Evolutionary conservation across 306 rosid species (phyloP), one percentile per base, ranked within the genome.

Genomic region (Sesbania bispinosa): DNA sequence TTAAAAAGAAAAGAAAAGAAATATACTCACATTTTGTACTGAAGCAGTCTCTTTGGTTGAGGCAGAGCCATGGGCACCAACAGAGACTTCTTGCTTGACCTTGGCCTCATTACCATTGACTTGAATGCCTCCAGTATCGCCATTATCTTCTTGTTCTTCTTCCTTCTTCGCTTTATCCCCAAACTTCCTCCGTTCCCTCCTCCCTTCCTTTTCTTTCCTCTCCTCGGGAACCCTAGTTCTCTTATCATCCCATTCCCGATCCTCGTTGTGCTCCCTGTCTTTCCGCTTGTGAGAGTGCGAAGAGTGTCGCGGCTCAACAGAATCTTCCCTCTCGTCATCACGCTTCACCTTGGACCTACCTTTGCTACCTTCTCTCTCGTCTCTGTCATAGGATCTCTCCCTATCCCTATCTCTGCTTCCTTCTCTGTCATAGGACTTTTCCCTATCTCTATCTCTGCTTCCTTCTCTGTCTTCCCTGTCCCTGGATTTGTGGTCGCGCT

Each of bases 261-360:
- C 88, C 78, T 83, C 88, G 46, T 84, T 82, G 60, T 71, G 82
- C 7, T 83, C 96, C 78, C 97, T 90, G 57, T 84, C 96, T 74
- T 93, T 90, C 81, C 98, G 83, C 87, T 93, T 93, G 21, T 77
- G 82, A 59, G 85, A 74, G 59, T 81, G 79, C 20, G 68, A 51
- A 0, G 88, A 65, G 80, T 74, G 84, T 10, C 82, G 82, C 21
- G 65, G 79, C 79, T 87, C 89, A 62, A 13, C 64, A 26, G 79
- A 74, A 19, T 78, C 86, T 55, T 82, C 88, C 55, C 70, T 65
- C 55, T 63, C 86, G 3, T 41, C 71, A 26, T 63, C 85, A 18
- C 61, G 78, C 71, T 76, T 85, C 62, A 10, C 73, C 76, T 62
- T 86, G 7, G 82, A 39, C 85, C 86, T 75, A 3, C 67, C 84